These are phyloP conservation scores for Trichoderma koningii DNA, from an alignment of 2,329 filamentous ascomycete species.

Conservation along the genomic window DNA sequence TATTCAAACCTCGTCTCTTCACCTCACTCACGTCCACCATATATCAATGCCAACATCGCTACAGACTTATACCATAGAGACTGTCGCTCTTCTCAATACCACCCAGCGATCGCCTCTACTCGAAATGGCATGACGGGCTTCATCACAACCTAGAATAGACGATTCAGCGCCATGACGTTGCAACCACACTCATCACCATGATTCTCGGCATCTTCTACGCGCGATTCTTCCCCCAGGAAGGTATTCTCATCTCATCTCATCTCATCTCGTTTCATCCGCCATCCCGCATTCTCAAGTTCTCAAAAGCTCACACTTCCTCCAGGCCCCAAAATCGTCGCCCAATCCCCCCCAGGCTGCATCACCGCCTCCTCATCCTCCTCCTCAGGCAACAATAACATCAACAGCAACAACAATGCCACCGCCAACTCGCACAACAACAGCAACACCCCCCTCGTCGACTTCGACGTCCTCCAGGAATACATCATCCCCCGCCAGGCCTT, in stretches of 20 bases:
- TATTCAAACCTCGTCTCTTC: neutral
- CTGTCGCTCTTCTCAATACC: neutral
- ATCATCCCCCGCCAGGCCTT: conserved; percentile 94
- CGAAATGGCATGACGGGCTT: neutral
- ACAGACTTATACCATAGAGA: neutral
- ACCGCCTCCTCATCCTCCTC: conserved; percentile 40
- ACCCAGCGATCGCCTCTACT: neutral
- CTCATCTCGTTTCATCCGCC: neutral
- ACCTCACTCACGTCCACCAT: neutral
- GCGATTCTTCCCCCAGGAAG: conserved; percentile 66
- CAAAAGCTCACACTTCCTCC: neutral
- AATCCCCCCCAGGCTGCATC: conserved; percentile 64
- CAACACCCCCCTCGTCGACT: conserved; percentile 70
- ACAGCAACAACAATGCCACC: too few relatives aligned
- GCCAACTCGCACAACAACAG: conserved; percentile 23
- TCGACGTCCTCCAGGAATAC: conserved; percentile 84
- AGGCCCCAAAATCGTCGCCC: conserved; percentile 65
- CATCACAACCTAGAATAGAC: neutral
- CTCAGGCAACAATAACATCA: too few relatives aligned
- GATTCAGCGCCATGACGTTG: conserved; percentile 12
- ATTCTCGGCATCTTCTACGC: conserved; percentile 73
- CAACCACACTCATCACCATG: conserved; percentile 45
- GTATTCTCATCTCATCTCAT: conserved; percentile 43
- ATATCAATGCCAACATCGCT: neutral
- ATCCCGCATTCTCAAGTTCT: neutral